Evolutionary conservation across 352 stramenopile species (phyloP).

Genomic region (Pythium sukuiense): DNA sequence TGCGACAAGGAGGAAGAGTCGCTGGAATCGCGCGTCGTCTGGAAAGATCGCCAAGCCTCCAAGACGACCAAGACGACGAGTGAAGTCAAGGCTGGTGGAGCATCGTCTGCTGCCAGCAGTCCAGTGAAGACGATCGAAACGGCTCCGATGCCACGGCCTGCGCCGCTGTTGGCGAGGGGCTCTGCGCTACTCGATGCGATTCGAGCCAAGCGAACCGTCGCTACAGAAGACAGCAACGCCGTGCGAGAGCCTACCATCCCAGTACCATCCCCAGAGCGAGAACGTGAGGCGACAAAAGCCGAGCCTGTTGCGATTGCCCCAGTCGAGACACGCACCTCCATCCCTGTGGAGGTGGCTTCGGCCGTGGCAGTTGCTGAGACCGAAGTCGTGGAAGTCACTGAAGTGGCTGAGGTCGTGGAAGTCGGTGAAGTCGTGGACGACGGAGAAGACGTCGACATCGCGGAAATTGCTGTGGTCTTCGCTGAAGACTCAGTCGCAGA

Average conservation of each 20-base stretch:
- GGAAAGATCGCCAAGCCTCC: background rate
- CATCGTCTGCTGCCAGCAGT: background rate
- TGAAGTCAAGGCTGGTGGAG: background rate
- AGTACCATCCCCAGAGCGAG: background rate
- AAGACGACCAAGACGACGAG: background rate
- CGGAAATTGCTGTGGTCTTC: background rate
- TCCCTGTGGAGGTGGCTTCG: background rate
- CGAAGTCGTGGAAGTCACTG: background rate
- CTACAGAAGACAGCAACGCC: background rate
- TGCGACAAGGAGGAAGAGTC: background rate
- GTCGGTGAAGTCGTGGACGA: background rate
- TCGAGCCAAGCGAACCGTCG: conserved; percentile 19
- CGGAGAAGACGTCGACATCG: background rate
- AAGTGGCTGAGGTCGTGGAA: background rate
- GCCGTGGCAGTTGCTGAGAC: background rate
- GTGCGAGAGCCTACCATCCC: background rate
- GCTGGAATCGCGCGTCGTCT: background rate
- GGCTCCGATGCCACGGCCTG: background rate
- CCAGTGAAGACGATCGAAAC: background rate
- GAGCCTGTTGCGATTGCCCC: background rate
- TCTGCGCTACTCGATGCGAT: conserved; percentile 27
- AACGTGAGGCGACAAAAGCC: background rate
- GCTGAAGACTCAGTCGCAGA: background rate
- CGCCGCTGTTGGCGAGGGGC: conserved; percentile 2
- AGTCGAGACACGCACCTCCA: background rate